A percentile compares a stretch with the other conserved stretches of the same genome.
These are phyloP conservation scores for Hebeloma cylindrosporum DNA, from an alignment of 768 basidiomycete genomes.

Conservation along the genomic window DNA sequence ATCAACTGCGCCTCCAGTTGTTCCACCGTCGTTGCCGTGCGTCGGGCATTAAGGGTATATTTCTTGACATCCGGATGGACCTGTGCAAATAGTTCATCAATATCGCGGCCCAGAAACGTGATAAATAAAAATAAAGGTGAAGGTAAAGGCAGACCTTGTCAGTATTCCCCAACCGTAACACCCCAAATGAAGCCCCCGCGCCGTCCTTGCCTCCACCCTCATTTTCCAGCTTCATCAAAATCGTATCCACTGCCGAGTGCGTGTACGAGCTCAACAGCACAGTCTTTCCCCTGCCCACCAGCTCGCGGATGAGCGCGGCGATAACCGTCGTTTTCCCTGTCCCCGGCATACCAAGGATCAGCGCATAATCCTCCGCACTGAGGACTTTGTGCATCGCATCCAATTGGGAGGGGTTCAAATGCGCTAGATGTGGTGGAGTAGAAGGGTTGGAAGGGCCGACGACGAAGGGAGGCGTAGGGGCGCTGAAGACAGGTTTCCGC, in stretches of 20 bases:
- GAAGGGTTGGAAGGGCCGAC: neutral
- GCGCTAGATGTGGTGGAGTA: slow-evolving; percentile 21
- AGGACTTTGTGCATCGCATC: slow-evolving; percentile 74
- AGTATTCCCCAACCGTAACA: slow-evolving; percentile 84
- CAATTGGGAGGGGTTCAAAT: slow-evolving; percentile 72
- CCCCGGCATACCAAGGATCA: slow-evolving; percentile 97
- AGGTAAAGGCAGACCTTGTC: slow-evolving; percentile 73
- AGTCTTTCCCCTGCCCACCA: slow-evolving; percentile 81
- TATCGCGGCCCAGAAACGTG: neutral
- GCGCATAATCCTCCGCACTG: slow-evolving; percentile 82
- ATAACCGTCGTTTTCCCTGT: slow-evolving; percentile 98
- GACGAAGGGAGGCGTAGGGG: slow-evolving; percentile 15
- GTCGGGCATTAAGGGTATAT: slow-evolving; percentile 62
- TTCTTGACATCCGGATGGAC: slow-evolving; percentile 79
- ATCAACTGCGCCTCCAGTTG: slow-evolving; percentile 82
- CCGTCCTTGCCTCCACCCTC: slow-evolving; percentile 11
- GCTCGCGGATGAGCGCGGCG: slow-evolving; percentile 77
- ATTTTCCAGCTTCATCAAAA: slow-evolving; percentile 72
- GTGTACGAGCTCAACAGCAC: slow-evolving; percentile 92
- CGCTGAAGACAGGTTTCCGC: slow-evolving; percentile 60
- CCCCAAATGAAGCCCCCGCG: slow-evolving; percentile 53
- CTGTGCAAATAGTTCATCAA: slow-evolving; percentile 37
- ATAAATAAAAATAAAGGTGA: neutral
- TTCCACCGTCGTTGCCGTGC: slow-evolving; percentile 65
- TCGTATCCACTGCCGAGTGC: slow-evolving; percentile 98